Percentiles rank a stretch among this genome's conserved stretches.
Conservation (phyloP, 2,329 filamentous ascomycete genomes). For the Apiospora rasikravindrae region DNA sequence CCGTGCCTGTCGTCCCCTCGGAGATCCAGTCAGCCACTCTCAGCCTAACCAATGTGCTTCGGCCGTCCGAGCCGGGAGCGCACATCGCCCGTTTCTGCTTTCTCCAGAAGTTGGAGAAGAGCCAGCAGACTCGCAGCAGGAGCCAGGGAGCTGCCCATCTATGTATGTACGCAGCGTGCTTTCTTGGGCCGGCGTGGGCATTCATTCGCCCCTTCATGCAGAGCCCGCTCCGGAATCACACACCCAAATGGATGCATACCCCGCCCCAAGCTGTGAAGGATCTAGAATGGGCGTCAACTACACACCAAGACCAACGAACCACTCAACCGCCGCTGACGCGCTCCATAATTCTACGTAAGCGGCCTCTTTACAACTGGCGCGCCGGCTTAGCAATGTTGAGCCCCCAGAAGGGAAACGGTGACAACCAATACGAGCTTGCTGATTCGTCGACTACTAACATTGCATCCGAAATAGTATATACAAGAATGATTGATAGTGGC, state of each 20-base stretch:
- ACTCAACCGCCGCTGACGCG: background rate
- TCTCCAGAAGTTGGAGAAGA: background rate
- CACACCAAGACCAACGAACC: background rate
- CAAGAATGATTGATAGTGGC: background rate
- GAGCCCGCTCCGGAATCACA: background rate
- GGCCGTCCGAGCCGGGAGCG: background rate
- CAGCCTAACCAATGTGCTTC: background rate
- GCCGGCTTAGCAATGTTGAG: background rate
- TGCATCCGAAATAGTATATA: background rate
- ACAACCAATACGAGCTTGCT: background rate
- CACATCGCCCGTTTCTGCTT: background rate
- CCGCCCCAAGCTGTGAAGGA: background rate
- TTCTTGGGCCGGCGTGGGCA: background rate
- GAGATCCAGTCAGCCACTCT: background rate
- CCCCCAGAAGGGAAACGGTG: background rate
- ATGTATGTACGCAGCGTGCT: background rate
- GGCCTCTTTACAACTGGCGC: background rate
- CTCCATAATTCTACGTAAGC: constrained; percentile 8
- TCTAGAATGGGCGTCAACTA: constrained; percentile 6
- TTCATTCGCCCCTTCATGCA: background rate
- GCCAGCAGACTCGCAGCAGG: background rate
- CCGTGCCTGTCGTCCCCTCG: background rate
- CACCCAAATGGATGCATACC: background rate
- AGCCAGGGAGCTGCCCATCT: background rate
- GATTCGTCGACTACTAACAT: background rate